Conservation (phyloP, 2,329 filamentous ascomycete species). For the Arthroderma sp. region DNA sequence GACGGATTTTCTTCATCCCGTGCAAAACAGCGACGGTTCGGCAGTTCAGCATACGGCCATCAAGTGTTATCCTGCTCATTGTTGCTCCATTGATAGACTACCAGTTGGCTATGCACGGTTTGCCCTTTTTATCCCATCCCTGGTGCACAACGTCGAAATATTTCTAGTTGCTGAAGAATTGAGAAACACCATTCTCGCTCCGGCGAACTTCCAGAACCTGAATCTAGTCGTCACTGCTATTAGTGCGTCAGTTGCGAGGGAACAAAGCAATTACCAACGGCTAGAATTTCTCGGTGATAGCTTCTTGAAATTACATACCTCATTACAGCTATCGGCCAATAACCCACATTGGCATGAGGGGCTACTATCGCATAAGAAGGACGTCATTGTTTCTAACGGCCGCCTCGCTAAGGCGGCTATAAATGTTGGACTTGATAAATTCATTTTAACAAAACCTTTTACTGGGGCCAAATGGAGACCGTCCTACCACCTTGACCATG, state of each 20-base stretch:
- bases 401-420: conserved; percentile 55
- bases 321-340: conserved; percentile 49
- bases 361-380: conserved; percentile 55
- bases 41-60: conserved; percentile 13
- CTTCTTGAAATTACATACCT: conserved; percentile 61
- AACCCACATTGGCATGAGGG: conserved; percentile 62
- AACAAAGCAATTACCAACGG: conserved; percentile 60
- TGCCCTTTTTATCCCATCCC: conserved; percentile 54
- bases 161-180: conserved; percentile 51
- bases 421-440: conserved; percentile 53
- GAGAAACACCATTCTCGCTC: conserved; percentile 39
- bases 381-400: conserved; percentile 59
- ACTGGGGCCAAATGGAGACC: conserved; percentile 61
- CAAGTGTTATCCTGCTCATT: conserved; percentile 9
- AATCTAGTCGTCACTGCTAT: conserved; percentile 55
- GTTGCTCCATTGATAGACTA: conserved; percentile 28
- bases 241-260: conserved; percentile 48
- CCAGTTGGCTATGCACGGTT: conserved; percentile 36
- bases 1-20: conserved; percentile 21
- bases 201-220: conserved; percentile 42
- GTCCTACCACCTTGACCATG: conserved; percentile 35
- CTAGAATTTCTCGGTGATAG: conserved; percentile 81
- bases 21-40: conserved; percentile 9
- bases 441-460: conserved; percentile 56
- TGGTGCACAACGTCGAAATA: conserved; percentile 57